These are phyloP conservation scores for Mycena albidolilacea DNA, from an alignment of 768 basidiomycete genomes.

Conservation along the genomic window DNA sequence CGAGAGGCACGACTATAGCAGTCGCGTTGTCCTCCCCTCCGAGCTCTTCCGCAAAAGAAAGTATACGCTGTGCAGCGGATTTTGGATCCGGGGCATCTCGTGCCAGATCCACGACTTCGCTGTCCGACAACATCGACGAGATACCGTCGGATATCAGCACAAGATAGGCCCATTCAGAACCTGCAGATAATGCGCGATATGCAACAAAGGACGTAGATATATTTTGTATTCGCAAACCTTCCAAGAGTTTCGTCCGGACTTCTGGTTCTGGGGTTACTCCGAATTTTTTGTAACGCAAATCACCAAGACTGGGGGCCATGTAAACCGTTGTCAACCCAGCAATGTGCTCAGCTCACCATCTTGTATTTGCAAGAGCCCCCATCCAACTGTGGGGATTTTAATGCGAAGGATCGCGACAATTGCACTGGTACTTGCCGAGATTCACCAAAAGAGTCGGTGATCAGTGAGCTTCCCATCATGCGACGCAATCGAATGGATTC, in stretches of 20 bases:
- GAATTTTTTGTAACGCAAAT: constrained; percentile 89
- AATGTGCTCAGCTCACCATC: constrained; percentile 69
- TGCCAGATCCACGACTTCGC: constrained; percentile 94
- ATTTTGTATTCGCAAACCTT: constrained; percentile 64
- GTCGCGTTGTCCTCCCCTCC: constrained; percentile 94
- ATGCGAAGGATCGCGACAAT: constrained; percentile 18
- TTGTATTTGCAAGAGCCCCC: constrained; percentile 93
- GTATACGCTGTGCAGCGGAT: constrained; percentile 85
- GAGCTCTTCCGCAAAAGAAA: constrained; percentile 90
- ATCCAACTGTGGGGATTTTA: constrained; percentile 78
- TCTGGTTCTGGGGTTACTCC: constrained; percentile 97
- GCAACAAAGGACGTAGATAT: neutral
- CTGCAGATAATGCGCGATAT: constrained; percentile 55
- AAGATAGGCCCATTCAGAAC: constrained; percentile 88
- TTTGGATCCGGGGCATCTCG: constrained; percentile 80
- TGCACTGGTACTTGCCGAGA: constrained; percentile 67
- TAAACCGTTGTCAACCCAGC: neutral
- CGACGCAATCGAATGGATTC: constrained; percentile 89
- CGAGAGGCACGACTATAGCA: constrained; percentile 90
- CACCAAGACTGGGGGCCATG: constrained; percentile 76
- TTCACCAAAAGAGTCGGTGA: constrained; percentile 97
- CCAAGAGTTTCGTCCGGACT: constrained; percentile 79
- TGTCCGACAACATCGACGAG: constrained; percentile 91
- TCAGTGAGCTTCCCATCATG: constrained; percentile 91
- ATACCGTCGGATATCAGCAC: constrained; percentile 95